Evolutionary conservation across 179 eudicot species (phyloP), one percentile per base, ranked within the genome.

Genomic region (Beta lomatogona): DNA sequence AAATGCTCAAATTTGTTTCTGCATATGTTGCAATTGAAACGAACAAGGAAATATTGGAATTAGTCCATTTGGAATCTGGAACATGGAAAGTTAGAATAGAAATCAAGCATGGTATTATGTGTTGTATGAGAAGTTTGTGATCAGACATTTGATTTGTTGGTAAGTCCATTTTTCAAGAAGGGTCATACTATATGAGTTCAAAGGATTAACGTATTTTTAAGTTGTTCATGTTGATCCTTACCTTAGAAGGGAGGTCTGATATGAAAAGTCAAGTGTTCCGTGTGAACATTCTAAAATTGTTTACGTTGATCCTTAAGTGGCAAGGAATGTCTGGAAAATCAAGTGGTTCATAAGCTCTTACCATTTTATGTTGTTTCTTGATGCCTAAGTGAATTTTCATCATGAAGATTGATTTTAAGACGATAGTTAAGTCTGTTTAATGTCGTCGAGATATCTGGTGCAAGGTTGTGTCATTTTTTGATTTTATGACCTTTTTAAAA

Each of bases 241-340:
- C 8, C 13, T 63, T 46, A 16, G 15, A 6, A 71, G 16, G 57
- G 3, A 45, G 19, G 18, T 4, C 18, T 10, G 48, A 10, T 22
- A 48, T 71, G 31, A 6, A 71, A n/a, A 19, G 25, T 52, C 4
- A 22, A 13, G 4, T 72, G 31, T 21, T 52, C 10, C 19, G 5
- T 50, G 18, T 50, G 76, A n/a, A 22, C 9, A 4, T 52, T 60
- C 1, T 19, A 2, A 74, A 46, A n/a, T 76, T 61, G 41, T 12
- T 75, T 21, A 13, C 19, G 61, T 75, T 60, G 57, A 76, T 75
- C 36, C 21, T 73, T 73, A 21, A 61, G 7, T 61, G 31, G 66
- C 66, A 61, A 61, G 66, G 66, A 64, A 13, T 9, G 44, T 64
- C 16, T 22, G 41, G 12, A 55, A 55, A 25, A 14, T 6, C 11